Evolutionary conservation across 2,329 filamentous ascomycete genomes (phyloP).

Genomic region (Aureobasidium sp.): DNA sequence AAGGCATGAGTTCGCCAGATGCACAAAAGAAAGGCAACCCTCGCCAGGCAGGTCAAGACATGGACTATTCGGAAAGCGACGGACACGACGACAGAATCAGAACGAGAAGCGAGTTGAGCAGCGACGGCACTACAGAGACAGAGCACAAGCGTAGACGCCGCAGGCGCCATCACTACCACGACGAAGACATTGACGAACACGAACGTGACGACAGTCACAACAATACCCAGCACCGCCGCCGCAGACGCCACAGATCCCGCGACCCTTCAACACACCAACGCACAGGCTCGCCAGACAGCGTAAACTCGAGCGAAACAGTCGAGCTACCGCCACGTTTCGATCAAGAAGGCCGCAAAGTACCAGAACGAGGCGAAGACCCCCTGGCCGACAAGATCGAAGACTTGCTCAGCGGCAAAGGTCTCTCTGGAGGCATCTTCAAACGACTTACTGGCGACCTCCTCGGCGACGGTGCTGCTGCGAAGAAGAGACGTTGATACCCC

Average conservation of each 20-base stretch:
- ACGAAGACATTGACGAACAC: not conserved
- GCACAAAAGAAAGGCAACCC: not conserved
- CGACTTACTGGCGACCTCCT: conserved; percentile 18
- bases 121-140: conserved; percentile 8
- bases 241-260: conserved; percentile 7
- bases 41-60: not conserved
- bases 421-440: conserved; percentile 22
- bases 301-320: conserved; percentile 23
- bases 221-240: not conserved
- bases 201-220: not conserved
- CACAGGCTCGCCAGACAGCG: conserved; percentile 12
- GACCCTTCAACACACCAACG: not conserved
- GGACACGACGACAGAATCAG: conserved; percentile 7
- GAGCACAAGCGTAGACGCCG: conserved; percentile 9
- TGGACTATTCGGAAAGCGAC: not conserved
- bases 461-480: not conserved
- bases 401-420: conserved; percentile 22
- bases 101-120: conserved; percentile 6
- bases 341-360: conserved; percentile 25
- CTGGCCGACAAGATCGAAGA: conserved; percentile 24
- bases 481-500: conserved; percentile 8
- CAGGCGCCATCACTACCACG: conserved; percentile 8
- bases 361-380: conserved; percentile 21
- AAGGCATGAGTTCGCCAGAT: conserved; percentile 8
- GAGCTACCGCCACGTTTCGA: conserved; percentile 31